Conservation (phyloP, 257 asterid species). For the Solanum sejunctum region DNA sequence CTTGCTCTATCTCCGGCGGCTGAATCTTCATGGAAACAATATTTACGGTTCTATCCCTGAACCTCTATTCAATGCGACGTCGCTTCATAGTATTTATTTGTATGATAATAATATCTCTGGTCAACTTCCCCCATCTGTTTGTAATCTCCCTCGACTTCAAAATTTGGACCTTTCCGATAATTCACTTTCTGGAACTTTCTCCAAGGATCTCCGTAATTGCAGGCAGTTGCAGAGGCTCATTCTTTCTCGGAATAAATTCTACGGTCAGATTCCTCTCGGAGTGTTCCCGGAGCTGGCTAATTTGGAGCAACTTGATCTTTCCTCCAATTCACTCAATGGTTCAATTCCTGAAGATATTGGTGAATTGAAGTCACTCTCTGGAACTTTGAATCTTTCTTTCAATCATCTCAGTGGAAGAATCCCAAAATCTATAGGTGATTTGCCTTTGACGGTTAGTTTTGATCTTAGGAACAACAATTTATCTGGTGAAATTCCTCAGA, state of each 20-base stretch:
- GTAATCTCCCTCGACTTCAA: slow-evolving; percentile 66
- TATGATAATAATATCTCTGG: slow-evolving; percentile 80
- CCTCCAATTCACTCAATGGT: slow-evolving; percentile 51
- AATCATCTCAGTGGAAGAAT: slow-evolving; percentile 63
- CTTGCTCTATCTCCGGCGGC: slow-evolving; percentile 67
- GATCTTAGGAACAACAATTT: slow-evolving; percentile 70
- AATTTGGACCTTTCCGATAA: slow-evolving; percentile 66
- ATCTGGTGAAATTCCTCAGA: slow-evolving; percentile 83
- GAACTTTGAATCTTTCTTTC: slow-evolving; percentile 66
- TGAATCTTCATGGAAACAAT: slow-evolving; percentile 68
- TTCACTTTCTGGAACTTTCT: slow-evolving; percentile 59
- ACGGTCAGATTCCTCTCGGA: slow-evolving; percentile 60
- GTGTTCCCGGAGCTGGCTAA: slow-evolving; percentile 73
- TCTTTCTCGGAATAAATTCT: slow-evolving; percentile 45
- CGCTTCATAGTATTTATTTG: slow-evolving; percentile 75
- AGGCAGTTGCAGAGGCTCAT: slow-evolving; percentile 67
- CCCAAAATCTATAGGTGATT: slow-evolving; percentile 66
- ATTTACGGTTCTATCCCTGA: slow-evolving; percentile 80
- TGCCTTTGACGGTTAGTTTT: slow-evolving; percentile 74
- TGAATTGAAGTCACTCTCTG: slow-evolving; percentile 66
- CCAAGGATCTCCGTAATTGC: slow-evolving; percentile 57
- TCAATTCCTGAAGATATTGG: slow-evolving; percentile 78
- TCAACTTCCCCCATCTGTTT: slow-evolving; percentile 53
- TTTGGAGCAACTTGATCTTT: slow-evolving; percentile 71
- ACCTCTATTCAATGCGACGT: slow-evolving; percentile 69